A percentile compares a stretch with the other conserved stretches of the same genome.
Conservation (phyloP, 2,329 filamentous ascomycete genomes). For the Ceratocystis ficicola region DNA sequence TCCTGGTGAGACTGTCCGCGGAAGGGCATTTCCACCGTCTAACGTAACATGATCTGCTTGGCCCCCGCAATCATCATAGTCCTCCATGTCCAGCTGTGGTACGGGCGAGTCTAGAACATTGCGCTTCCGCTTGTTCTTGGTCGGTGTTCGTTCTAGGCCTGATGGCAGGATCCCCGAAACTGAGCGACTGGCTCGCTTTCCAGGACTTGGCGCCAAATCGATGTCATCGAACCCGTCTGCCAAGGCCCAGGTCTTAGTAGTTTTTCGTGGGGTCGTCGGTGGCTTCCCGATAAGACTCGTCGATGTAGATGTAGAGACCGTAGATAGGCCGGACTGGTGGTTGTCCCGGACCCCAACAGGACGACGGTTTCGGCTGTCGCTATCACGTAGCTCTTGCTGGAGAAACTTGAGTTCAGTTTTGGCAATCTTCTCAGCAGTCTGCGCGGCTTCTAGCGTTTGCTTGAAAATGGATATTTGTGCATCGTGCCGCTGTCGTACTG, state of each 20-base stretch:
- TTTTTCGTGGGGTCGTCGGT: slow-evolving; percentile 49
- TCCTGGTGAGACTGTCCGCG: background rate
- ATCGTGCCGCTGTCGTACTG: slow-evolving; percentile 52
- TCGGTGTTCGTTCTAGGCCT: slow-evolving; percentile 40
- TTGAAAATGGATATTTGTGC: slow-evolving; percentile 45
- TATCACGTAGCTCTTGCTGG: slow-evolving; percentile 56
- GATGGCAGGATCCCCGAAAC: background rate
- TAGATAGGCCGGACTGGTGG: background rate
- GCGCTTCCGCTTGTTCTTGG: slow-evolving; percentile 59
- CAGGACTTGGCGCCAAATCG: slow-evolving; percentile 43
- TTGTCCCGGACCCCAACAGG: slow-evolving; percentile 31
- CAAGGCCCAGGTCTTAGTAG: slow-evolving; percentile 43
- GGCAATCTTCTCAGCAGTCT: slow-evolving; percentile 51
- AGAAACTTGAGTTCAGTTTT: slow-evolving; percentile 53
- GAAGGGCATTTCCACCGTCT: background rate
- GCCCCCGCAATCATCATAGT: background rate
- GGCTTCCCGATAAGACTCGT: slow-evolving; percentile 25
- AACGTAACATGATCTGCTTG: background rate
- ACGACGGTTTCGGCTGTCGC: slow-evolving; percentile 28
- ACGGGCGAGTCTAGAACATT: slow-evolving; percentile 44
- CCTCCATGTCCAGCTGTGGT: slow-evolving; percentile 43
- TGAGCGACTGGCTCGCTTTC: slow-evolving; percentile 31
- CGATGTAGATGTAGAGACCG: background rate
- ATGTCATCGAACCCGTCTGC: slow-evolving; percentile 68
- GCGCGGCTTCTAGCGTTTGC: slow-evolving; percentile 34